These are phyloP conservation scores for Panicum hallii DNA, from an alignment of 202 grass and related monocot genomes.

Conservation along the genomic window DNA sequence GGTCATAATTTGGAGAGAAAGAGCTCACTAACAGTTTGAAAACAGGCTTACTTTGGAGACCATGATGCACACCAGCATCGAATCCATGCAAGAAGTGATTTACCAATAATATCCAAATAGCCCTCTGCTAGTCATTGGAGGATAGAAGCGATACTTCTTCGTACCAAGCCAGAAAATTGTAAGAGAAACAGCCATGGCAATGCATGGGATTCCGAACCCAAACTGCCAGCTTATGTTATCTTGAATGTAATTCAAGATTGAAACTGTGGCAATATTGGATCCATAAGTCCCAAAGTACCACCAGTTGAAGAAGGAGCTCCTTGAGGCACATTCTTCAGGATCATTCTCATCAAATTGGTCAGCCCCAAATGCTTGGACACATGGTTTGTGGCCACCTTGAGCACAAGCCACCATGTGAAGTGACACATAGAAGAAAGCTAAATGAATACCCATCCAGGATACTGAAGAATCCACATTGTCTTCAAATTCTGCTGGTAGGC, in stretches of 20 bases:
- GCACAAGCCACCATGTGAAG: slow-evolving; percentile 71
- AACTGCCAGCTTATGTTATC: slow-evolving; percentile 80
- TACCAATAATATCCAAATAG: slow-evolving; percentile 40
- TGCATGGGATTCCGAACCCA: slow-evolving; percentile 85
- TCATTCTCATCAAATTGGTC: slow-evolving; percentile 83
- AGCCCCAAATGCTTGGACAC: slow-evolving; percentile 77
- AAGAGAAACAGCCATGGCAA: slow-evolving; percentile 64
- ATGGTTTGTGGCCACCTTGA: slow-evolving; percentile 81
- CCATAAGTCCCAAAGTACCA: slow-evolving; percentile 73
- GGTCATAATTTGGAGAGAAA: background rate
- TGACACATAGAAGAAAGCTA: slow-evolving; percentile 67
- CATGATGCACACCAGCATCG: slow-evolving; percentile 7
- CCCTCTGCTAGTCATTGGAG: slow-evolving; percentile 9
- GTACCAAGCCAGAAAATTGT: slow-evolving; percentile 66
- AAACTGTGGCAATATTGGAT: slow-evolving; percentile 38
- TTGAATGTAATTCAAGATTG: slow-evolving; percentile 71
- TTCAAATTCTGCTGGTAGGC: slow-evolving; percentile 13
- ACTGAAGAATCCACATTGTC: background rate
- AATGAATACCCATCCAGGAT: slow-evolving; percentile 41
- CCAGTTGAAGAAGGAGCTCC: slow-evolving; percentile 96
- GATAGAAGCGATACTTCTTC: slow-evolving; percentile 63
- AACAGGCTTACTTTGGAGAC: slow-evolving; percentile 46
- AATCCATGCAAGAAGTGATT: slow-evolving; percentile 41
- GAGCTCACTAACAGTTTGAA: background rate
- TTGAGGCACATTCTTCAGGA: slow-evolving; percentile 58